Evolutionary conservation across 2,329 filamentous ascomycete species (phyloP), one percentile per base, ranked within the genome.

Genomic region (Fusarium subglutinans): DNA sequence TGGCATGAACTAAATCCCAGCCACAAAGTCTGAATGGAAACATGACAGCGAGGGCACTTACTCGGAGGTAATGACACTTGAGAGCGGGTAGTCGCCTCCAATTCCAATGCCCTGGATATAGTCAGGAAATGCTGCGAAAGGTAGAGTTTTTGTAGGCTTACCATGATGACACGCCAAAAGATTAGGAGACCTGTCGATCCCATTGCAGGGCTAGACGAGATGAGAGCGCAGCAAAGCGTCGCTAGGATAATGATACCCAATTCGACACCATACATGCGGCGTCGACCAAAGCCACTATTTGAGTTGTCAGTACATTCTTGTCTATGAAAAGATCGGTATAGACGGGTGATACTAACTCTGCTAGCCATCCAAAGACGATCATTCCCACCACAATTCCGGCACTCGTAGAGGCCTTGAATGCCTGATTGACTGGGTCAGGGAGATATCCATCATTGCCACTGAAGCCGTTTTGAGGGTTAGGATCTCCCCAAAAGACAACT

Each of bases 241-340:
- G 90, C 89, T 63, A 92, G 84, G 67, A 94, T 90, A 78, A 94
- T 93, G 72, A 95, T 87, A 65, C 90, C 90, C 56, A 95, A 82
- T 80, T 95, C 93, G 35, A 94, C 86, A 55, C 94, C 94, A 79
- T 96, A 96, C 92, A 97, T 96, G 75, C 89, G 90, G 80, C 94
- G 91, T 47, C 94, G 90, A 51, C 94, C 94, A 63, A 94, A 87
- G 8, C 89, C 86, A 83, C 82, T 84, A 48, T 20, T 54, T 35
- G 15, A 43, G 35, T 35, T 63, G 40, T 79, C 56, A 79, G 75
- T 41, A 66, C 28, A 45, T 43, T 43, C 37, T 53, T 59, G n/a
- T 45, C 22, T 8, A 37, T 18, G 20, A 35, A 30, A 40, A 13
- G 54, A 24, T 43, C 8, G 17, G 30, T 26, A 28, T 45, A 28